Base-by-base conservation (phyloP, 768 basidiomycete genomes). In the Leucosporidium creatinivorum region DNA sequence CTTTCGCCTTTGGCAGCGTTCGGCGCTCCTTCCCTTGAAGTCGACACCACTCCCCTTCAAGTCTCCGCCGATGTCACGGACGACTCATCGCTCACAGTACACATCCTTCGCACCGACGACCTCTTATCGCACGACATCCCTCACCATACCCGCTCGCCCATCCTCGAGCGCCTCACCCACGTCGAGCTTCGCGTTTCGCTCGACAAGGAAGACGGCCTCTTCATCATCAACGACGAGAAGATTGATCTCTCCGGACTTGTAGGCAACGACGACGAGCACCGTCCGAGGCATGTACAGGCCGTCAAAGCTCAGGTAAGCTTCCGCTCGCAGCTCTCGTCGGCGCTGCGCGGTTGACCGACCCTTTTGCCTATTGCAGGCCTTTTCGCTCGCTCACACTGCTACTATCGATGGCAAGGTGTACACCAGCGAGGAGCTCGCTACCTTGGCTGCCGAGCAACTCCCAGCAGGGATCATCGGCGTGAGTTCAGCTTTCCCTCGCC, bases 81-180 rank as follows among this genome's bases (percentile, higher is more conserved):
- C 39, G 39, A 44, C 39, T 44, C 39, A 2, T 44, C 39, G 2
- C 39, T 44, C 15, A 44, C 39, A 17, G 39, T 48, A 8, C 39
- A 59, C 36, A 44, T 59, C 25, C 25, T 59, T n/a, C 58, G 58
- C 13, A 59, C 58, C 44, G 58, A 59, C 18, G 58, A 59, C 58
- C 44, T 59, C 0, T 18, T 59, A 13, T 59, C 58, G 25, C 25
- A 59, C 44, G 26, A 17, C 18, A 59, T 26, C 2, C 58, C 58
- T 18, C n/a, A 15, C 13, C 58, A 44, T 39, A 17, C 25, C 12
- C 58, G 58, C 58, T 58, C 39, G 8, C 36, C n/a, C 39, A 28
- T 58, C n/a, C 39, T 58, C 39, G 36, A 39, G 9, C 39, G 58
- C 6, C 1, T 58, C 39, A 15, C 58, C 12, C 58, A 58, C 26